These are phyloP conservation scores for Pseudopediastrum boryanum DNA, from an alignment of 139 green algal genomes.

Conservation along the genomic window DNA sequence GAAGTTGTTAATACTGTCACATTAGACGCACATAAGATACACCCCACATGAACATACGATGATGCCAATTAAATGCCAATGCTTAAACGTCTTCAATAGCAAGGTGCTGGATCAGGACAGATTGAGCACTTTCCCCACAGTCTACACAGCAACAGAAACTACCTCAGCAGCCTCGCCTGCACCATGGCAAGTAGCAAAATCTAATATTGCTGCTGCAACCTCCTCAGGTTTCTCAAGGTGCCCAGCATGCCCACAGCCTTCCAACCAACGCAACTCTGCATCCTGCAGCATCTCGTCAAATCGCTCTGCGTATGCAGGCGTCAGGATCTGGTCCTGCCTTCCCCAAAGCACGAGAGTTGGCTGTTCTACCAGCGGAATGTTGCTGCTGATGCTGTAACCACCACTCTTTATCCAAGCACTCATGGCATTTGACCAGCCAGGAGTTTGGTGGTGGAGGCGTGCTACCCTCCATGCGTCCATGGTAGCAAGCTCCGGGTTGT, in stretches of 20 bases:
- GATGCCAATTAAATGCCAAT: too few species aligned
- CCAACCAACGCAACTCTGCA: constrained; percentile 68
- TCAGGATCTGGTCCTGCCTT: constrained; percentile 84
- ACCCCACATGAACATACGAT: too few species aligned
- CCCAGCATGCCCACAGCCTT: constrained; percentile 84
- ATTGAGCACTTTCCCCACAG: too few species aligned
- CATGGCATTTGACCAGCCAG: constrained; percentile 74
- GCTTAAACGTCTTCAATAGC: too few species aligned
- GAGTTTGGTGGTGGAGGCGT: constrained; percentile 75
- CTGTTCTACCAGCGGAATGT: constrained; percentile 63
- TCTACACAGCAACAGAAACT: too few species aligned
- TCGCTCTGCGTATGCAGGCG: constrained; percentile 55
- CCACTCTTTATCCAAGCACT: constrained; percentile 91
- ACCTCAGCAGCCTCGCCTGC: too few species aligned
- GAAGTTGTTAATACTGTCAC: too few species aligned
- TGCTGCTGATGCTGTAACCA: constrained; percentile 76
- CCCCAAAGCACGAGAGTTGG: constrained; percentile 92
- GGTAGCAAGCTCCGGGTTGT: constrained; percentile 78
- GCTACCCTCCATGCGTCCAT: constrained; percentile 85
- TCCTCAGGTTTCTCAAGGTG: constrained; percentile 92
- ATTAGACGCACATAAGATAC: too few species aligned
- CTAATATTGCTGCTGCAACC: too few species aligned
- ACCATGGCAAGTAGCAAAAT: too few species aligned
- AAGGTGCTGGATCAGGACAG: too few species aligned
- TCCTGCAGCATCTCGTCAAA: constrained; percentile 64